Percentiles rank a stretch among this genome's conserved stretches.
Evolutionary conservation across 2,329 filamentous ascomycete species (phyloP).

Genomic region (Teratosphaeriaceae sp.): DNA sequence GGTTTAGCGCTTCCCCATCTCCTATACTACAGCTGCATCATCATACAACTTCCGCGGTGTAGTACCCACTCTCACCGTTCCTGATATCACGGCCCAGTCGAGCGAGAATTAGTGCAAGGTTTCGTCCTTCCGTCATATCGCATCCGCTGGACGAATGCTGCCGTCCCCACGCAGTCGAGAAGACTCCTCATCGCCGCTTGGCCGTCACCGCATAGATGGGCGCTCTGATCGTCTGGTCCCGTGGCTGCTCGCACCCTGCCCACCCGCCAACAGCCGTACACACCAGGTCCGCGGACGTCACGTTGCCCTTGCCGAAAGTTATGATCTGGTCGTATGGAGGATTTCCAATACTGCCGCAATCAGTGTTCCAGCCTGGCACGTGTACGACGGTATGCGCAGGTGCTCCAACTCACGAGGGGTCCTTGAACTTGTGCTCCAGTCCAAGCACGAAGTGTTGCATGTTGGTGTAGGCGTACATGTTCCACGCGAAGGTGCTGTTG

Average conservation of each 20-base stretch:
- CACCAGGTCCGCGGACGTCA: constrained; percentile 10
- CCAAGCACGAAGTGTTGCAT: constrained; percentile 19
- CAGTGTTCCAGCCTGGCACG: no score
- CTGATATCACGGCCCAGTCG: no score
- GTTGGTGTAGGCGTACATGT: constrained; percentile 15
- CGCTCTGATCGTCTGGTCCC: constrained; percentile 1
- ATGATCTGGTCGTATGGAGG: constrained; percentile 24
- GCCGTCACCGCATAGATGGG: constrained; percentile 5
- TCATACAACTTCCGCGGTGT: no score
- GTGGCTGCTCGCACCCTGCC: constrained; percentile 10
- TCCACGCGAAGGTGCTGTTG: constrained; percentile 20
- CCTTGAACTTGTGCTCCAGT: constrained; percentile 22
- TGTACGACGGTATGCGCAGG: no score
- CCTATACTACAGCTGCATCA: no score
- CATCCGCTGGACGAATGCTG: neutral
- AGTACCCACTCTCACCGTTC: no score
- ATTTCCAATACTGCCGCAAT: constrained; percentile 19
- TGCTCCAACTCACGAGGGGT: constrained; percentile 20
- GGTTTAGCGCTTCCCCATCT: no score
- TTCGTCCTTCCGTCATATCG: neutral
- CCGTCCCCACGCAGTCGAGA: neutral
- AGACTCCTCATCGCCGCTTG: constrained; percentile 1
- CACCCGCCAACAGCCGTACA: constrained; percentile 9
- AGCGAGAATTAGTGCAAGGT: no score
- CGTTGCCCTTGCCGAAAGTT: constrained; percentile 18